Evolutionary conservation across 345 rosid genomes (phyloP), one percentile per base, ranked within the genome.

Genomic region (Murraya paniculata): DNA sequence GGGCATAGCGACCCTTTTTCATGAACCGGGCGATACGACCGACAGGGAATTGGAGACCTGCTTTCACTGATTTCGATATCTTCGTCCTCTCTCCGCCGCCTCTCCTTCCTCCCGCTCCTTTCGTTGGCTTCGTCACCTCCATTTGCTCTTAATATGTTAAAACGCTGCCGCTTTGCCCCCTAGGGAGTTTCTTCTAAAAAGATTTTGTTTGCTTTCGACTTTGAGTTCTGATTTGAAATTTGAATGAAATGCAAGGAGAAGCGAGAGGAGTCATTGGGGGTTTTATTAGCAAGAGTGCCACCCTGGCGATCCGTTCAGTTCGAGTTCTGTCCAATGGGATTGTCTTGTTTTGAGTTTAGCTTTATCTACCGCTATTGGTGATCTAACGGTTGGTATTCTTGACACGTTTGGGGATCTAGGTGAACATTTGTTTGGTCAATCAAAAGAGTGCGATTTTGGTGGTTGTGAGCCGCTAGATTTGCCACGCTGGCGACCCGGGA

Each of bases 41-140:
- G 0, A 93, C 97, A 1, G 97, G 95, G 68, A 93, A 93, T 77
- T 93, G 96, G 4, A 93, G 91, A 18, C 97, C 96, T 0, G 96
- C 95, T 75, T 86, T 91, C 3, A 74, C 79, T 0, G 97, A 91
- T 77, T 90, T 88, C 1, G 96, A 73, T 10, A 89, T 91, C 30
- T 93, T 75, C 83, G 89, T 89, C 86, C 87, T 91, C 75, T 90
- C 75, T 7, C 85, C 86, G 0, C 94, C 88, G 2, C 95, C 93
- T 73, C 71, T 80, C 78, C 98, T 83, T 13, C 96, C 92, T 65
- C 89, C 93, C 0, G 89, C 87, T 7, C 90, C 91, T 66, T 85
- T 89, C 67, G 64, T 69, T 50, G 87, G 72, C 71, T 81, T 86
- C 25, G 78, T 33, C 24, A 85, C 50, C 59, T 91, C 97, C 95